Evolutionary conservation across 2,329 filamentous ascomycete genomes (phyloP).

Genomic region (Hypoxylon sp.): DNA sequence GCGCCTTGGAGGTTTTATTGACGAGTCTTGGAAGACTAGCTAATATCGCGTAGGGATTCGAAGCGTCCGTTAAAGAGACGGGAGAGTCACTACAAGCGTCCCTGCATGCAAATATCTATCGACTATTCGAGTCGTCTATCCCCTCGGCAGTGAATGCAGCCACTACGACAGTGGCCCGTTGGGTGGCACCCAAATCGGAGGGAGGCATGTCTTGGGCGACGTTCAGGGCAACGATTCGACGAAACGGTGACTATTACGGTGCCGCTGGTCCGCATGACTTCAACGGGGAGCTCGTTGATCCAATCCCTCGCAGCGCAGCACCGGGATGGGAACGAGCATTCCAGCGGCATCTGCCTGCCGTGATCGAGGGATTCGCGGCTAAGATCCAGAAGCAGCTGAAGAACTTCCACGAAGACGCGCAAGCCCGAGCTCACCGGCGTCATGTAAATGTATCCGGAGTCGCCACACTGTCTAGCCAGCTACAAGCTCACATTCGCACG

Average conservation of each 20-base stretch:
- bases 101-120: slow-evolving; percentile 55
- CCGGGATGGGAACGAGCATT: slow-evolving; percentile 44
- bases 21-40: background rate
- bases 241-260: slow-evolving; percentile 42
- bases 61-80: slow-evolving; percentile 50
- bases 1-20: no score
- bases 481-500: slow-evolving; percentile 49
- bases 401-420: slow-evolving; percentile 38
- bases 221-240: slow-evolving; percentile 58
- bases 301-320: slow-evolving; percentile 33
- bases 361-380: slow-evolving; percentile 32
- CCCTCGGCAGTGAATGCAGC: slow-evolving; percentile 50
- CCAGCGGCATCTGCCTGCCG: slow-evolving; percentile 31
- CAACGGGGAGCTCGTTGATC: slow-evolving; percentile 41
- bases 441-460: slow-evolving; percentile 37
- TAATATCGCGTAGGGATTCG: slow-evolving; percentile 44
- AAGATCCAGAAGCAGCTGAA: slow-evolving; percentile 28
- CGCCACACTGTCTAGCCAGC: slow-evolving; percentile 49
- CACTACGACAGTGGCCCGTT: slow-evolving; percentile 47
- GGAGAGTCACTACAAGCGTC: slow-evolving; percentile 50
- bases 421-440: slow-evolving; percentile 31
- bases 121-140: slow-evolving; percentile 51
- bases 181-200: slow-evolving; percentile 49
- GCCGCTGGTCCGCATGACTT: slow-evolving; percentile 42
- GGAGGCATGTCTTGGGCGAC: slow-evolving; percentile 61